Conservation (phyloP, 148 eudicot genomes). For the Tetragonia tetragonoides region DNA sequence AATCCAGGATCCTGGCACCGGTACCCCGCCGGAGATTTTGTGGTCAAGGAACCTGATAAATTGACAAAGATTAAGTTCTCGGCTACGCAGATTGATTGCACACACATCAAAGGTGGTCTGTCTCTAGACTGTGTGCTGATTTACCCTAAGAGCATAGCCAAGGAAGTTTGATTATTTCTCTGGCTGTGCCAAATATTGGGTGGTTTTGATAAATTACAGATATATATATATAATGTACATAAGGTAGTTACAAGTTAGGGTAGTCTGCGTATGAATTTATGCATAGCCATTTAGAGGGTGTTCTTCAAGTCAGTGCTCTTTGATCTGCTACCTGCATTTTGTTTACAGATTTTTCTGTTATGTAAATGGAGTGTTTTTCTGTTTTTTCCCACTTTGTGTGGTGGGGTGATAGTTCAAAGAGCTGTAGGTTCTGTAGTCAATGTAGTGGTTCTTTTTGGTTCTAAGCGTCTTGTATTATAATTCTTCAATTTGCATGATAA, state of each 20-base stretch:
- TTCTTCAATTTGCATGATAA: background rate
- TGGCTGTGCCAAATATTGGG: constrained; percentile 9
- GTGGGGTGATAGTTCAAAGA: background rate
- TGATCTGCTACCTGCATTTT: background rate
- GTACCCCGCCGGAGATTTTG: constrained; percentile 73
- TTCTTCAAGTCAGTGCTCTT: background rate
- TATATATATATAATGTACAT: too few species aligned
- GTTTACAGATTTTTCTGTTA: background rate
- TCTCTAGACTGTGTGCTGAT: constrained; percentile 75
- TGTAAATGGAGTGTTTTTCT: background rate
- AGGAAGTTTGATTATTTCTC: constrained; percentile 26
- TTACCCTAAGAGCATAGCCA: constrained; percentile 47
- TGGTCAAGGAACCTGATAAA: constrained; percentile 40
- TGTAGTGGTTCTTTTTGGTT: background rate
- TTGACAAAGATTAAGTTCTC: constrained; percentile 61
- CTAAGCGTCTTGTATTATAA: background rate
- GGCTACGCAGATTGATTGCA: constrained; percentile 83
- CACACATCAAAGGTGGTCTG: constrained; percentile 83
- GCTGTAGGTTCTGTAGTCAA: background rate
- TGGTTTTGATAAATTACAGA: background rate
- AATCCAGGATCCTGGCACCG: constrained; percentile 58
- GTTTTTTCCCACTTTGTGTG: background rate
- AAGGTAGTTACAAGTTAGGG: too few species aligned
- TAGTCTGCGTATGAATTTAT: too few species aligned
- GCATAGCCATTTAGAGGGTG: too few species aligned